Evolutionary conservation across 106 monocot genomes (phyloP), one percentile per base, ranked within the genome.

Genomic region (Iris macrosiphon): DNA sequence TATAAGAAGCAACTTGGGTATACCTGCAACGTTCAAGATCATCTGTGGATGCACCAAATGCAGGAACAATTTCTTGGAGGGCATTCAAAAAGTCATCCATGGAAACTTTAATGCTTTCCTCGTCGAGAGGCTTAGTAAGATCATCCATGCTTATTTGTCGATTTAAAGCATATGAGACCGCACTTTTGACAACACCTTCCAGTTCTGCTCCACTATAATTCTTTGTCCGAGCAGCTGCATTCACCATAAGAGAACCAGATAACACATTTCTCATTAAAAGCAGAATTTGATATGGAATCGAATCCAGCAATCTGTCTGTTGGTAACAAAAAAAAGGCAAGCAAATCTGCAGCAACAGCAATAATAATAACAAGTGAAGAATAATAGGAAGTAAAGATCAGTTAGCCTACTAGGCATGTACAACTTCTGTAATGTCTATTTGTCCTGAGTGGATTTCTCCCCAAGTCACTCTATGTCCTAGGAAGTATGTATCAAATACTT

Each of bases 141-240:
- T 98, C 96, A 66, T 98, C 96, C 86, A 98, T 75, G 72, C 72
- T 90, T 33, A 90, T 78, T 62, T 86, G 89, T 30, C 96, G 74
- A 44, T 98, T 86, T 66, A 90, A 67, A 32, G 96, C 89, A 80
- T 66, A 98, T 31, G 96, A 98, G 47, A 86, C 90, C 7, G 90
- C 96, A 78, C 96, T 98, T 67, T 89, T 98, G 18, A 98, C 96
- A 57, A 98, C 90, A 60, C 96, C 96, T 80, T 98, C 90, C 46
- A 90, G 63, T 64, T 98, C 96, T 34, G 96, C 96, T 73, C 96
- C 96, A 76, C 90, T 98, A 50, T 80, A 90, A 52, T 98, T 98
- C 70, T 90, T 98, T 33, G 96, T 85, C 3, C 96, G 59, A 46
- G 96, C 90, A 79, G 96, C 96, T 98, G 68, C 61, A 76, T 17